Conservation (phyloP, 2,329 filamentous ascomycete genomes). For the Exophiala dermatitidis region DNA sequence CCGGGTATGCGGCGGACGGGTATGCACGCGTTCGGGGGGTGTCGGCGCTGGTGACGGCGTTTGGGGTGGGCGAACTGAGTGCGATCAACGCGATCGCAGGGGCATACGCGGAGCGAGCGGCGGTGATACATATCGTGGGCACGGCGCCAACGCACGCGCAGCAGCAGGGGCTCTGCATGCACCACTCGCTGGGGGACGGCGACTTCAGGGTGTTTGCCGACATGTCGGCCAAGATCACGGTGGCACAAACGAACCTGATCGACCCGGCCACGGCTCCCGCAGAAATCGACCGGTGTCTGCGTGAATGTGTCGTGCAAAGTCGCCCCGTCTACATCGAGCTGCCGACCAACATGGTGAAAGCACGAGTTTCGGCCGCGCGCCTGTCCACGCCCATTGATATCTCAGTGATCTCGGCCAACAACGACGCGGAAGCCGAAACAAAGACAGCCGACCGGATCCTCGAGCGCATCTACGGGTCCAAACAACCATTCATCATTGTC, state of each 20-base stretch:
- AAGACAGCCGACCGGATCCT: conserved; percentile 29
- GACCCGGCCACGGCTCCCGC: conserved; percentile 42
- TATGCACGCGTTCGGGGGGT: conserved; percentile 55
- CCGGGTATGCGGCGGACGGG: conserved; percentile 70
- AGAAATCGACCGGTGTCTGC: conserved; percentile 47
- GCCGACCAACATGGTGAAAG: conserved; percentile 33
- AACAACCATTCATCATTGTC: conserved; percentile 46
- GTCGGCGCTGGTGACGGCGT: conserved; percentile 46
- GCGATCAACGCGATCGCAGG: conserved; percentile 34
- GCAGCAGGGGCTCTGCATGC: conserved; percentile 24
- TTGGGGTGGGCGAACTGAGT: conserved; percentile 50
- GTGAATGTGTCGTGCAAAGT: conserved; percentile 46
- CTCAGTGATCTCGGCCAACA: conserved; percentile 11
- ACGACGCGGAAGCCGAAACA: conserved; percentile 26
- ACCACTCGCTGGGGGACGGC: conserved; percentile 40
- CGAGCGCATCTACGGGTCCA: conserved; percentile 39
- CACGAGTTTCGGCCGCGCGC: conserved; percentile 13
- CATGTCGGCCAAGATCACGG: conserved; percentile 46
- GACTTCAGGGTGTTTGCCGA: conserved; percentile 47
- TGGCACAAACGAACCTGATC: conserved; percentile 43
- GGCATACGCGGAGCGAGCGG: conserved; percentile 53
- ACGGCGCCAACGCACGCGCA: conserved; percentile 22
- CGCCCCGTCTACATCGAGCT: conserved; percentile 52
- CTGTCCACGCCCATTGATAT: conserved; percentile 21
- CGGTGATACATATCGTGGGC: conserved; percentile 56